phyloP scores from a whole-genome alignment of 371 early-diverging fungal species.

The Mortierella sp. region DNA sequence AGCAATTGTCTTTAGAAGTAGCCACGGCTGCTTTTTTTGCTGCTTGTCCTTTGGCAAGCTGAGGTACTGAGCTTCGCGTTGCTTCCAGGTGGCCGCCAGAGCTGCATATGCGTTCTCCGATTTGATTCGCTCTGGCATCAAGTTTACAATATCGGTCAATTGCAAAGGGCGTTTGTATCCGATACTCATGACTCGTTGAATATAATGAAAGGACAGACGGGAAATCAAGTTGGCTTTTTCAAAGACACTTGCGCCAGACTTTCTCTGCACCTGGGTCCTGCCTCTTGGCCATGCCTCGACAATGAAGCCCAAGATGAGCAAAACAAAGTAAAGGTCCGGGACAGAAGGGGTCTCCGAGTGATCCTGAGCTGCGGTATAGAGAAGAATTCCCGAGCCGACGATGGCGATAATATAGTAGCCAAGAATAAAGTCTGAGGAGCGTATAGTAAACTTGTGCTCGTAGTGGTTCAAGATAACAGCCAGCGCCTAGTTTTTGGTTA shows the following conservation, averaged over 20 bases:
- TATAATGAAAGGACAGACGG: constrained; percentile 30
- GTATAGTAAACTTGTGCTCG: constrained; percentile 29
- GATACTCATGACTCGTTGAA: constrained; percentile 31
- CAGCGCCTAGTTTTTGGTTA: not conserved
- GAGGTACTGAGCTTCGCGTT: not conserved
- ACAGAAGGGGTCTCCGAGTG: not conserved
- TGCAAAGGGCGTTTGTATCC: constrained; percentile 28
- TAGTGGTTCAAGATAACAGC: constrained; percentile 25
- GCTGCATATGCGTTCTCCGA: constrained; percentile 15
- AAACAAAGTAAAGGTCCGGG: not conserved
- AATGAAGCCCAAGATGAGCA: constrained; percentile 19
- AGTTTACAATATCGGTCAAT: constrained; percentile 11
- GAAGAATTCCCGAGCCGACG: not conserved
- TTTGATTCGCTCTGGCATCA: constrained; percentile 30
- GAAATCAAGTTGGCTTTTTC: constrained; percentile 42
- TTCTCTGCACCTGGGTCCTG: constrained; percentile 21
- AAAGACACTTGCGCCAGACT: constrained; percentile 14
- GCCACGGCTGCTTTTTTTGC: constrained; percentile 14
- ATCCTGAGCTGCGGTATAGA: not conserved
- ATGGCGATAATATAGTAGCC: constrained; percentile 19
- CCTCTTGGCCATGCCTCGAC: constrained; percentile 37
- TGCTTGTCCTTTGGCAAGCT: constrained; percentile 3
- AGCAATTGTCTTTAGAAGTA: constrained; percentile 20
- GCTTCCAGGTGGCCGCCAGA: constrained; percentile 18
- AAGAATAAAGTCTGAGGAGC: constrained; percentile 31